Base-by-base conservation (phyloP, 1,284 basidiomycete genomes). In the Irpex lacteus region DNA sequence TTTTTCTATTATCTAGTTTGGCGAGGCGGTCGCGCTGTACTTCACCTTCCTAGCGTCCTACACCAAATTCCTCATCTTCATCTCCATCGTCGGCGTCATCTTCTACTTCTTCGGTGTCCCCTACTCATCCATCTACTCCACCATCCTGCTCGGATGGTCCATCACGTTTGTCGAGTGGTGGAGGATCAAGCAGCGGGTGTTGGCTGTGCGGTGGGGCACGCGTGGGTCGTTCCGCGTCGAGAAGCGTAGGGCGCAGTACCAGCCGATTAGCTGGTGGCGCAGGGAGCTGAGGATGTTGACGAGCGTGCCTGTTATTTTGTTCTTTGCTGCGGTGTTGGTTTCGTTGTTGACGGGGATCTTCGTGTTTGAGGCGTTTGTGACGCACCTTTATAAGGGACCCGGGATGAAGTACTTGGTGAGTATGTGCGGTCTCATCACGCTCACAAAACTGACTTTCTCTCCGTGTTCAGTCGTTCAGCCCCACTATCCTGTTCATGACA, bases 11-110 rank as follows among this genome's bases (percentile, higher is more conserved):
- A 9, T n/a, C 0, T 67, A 95, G 87, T 96, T 95, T 72, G 94
- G 96, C 13, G 94, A 95, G 71, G 83, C 88, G 0, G 81, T 97
- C 13, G 93, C 94, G n/a, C 84, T 96, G 32, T 98, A 98, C 78
- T 98, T 96, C 75, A 86, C 88, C 61, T 98, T 96, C 79, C 82
- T 98, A 8, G 85, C 88, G 2, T 86, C 86, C 64, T 98, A 98
- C 79, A 91, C 94, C 0, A 83, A 85, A 47, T 87, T 89, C 36
- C 84, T 96, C 40, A 70, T 89, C 15, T 85, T 93, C 64, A 90
- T 91, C 3, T 84, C 91, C 3, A 74, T 73, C 2, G 76, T 90
- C 19, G 92, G 92, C 0, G 69, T 86, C 32, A 59, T 81, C 11
- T 86, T 84, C 71, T 90, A 85, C 76, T 84, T 88, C 75, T 82